Evolutionary conservation across 192 early-diverging fungal genomes (phyloP), one percentile per base, ranked within the genome.

Genomic region (Coemansia sp.): DNA sequence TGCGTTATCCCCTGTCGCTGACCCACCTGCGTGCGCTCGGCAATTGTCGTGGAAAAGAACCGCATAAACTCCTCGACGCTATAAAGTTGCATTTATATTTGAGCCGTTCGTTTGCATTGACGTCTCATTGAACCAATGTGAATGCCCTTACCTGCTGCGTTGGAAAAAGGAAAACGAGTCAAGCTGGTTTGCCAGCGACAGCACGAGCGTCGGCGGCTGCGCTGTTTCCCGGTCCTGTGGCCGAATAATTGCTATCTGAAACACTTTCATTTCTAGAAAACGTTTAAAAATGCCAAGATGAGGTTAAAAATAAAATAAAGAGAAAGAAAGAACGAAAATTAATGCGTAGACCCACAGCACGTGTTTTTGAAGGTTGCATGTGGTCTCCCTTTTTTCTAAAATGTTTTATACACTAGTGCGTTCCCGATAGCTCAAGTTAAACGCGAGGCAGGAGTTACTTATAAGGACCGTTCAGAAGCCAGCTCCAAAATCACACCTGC

Each of bases 141-240:
- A 35, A 35, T 45, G 14, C 15, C 14, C 41, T 45, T 45, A 45
- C 41, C 93, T 89, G 39, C 89, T 85, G 23, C 92, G 87, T 74
- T 93, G 88, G 67, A 97, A 96, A 82, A 87, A 94, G 47, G 90
- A 87, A 72, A 94, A 96, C 53, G 86, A 84, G 45, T 87, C 72
- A 22, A 97, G 72, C 64, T 97, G 91, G 47, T 82, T 87, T 60
- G 87, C 88, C 10, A 84, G 71, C 12, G 86, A 82, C 57, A 93
- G 70, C 25, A 88, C 68, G 50, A 69, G 60, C 23, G 68, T 59
- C 24, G 60, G 23, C 25, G 64, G 60, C 50, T 56, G 24, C 19
- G 53, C 62, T 17, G 54, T 38, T 2, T 53, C 61, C 29, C 43
- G 41, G 35, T 70, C 74, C 11, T 53, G 43, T 25, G 66, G 66